Evolutionary conservation across 768 basidiomycete species (phyloP).

Genomic region (Mycena olivaceomarginata): DNA sequence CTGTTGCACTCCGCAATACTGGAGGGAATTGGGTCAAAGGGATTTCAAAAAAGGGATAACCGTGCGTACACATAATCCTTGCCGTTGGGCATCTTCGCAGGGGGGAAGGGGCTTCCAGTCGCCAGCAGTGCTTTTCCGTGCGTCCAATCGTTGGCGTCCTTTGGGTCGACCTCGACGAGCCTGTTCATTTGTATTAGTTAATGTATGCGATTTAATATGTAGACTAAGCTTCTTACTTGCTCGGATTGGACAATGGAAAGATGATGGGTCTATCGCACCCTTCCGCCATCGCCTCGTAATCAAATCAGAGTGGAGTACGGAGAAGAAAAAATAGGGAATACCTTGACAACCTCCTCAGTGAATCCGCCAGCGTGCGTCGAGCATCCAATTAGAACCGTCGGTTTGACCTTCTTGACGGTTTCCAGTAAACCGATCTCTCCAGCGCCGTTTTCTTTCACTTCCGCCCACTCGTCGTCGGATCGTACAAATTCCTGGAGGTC

Average conservation of each 20-base stretch:
- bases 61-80: slow-evolving; percentile 78
- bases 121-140: slow-evolving; percentile 87
- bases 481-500: slow-evolving; percentile 74
- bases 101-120: slow-evolving; percentile 90
- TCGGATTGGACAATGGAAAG: slow-evolving; percentile 91
- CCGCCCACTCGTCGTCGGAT: slow-evolving; percentile 74
- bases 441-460: slow-evolving; percentile 55
- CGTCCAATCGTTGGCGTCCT: slow-evolving; percentile 87
- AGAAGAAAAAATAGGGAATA: no score
- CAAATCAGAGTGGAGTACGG: no score
- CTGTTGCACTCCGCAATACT: slow-evolving; percentile 88
- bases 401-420: slow-evolving; percentile 82
- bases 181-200: slow-evolving; percentile 35
- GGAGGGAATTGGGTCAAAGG: background rate
- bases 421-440: slow-evolving; percentile 76
- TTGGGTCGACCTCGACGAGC: slow-evolving; percentile 85
- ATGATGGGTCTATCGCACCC: slow-evolving; percentile 87
- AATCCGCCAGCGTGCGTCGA: slow-evolving; percentile 89
- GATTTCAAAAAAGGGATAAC: background rate
- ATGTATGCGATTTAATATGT: no score
- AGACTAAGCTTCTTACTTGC: slow-evolving; percentile 47
- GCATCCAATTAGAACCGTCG: slow-evolving; percentile 91
- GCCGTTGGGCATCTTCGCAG: slow-evolving; percentile 79
- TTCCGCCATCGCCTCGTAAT: slow-evolving; percentile 81
- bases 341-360: slow-evolving; percentile 77